Base-by-base conservation (phyloP, 305 asterid species). In the Fraxinus floribunda region DNA sequence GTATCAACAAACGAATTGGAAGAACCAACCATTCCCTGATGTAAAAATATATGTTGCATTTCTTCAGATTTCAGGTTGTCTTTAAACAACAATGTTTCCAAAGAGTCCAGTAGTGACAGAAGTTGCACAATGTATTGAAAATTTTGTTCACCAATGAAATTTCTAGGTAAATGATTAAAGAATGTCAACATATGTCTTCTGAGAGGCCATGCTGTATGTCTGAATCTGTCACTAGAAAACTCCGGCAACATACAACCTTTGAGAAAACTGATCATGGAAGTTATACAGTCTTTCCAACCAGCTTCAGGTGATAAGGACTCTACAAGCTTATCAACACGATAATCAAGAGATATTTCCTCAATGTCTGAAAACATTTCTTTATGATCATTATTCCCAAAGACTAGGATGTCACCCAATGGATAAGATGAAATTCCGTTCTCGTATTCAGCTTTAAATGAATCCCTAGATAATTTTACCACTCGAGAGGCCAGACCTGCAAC, bases 321-420 rank as follows among this genome's bases (percentile, higher is more conserved):
- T 9, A 9, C 20, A 75, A 93, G 92, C 75, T 86, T 86, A 6
- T 88, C 79, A 39, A 92, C 87, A 80, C 95, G 97, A 82, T 86
- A 57, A 62, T 92, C 95, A 38, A 93, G 84, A 32, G 64, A 89
- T 3, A 93, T 86, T n/a, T 91, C 97, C 86, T 92, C 88, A 78
- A 88, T 83, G 70, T 90, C 86, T 0, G 90, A 80, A 13, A 89
- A 89, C 62, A 88, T 83, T 57, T 92, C 88, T 49, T 91, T 84
- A 5, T 83, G 84, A 39, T 88, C 87, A 78, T 90, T 86, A 52
- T 89, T 91, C 10, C 95, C 95, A 68, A 93, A 86, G 9, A 91
- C 82, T 78, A 93, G 89, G 41, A 92, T 75, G 46, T 87, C 93
- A 15, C 95, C 97, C 75, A 91, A 78, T 52, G 91, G 86, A 82